phyloP scores from a whole-genome alignment of 2,329 filamentous ascomycete genomes.

The Akanthomyces muscarius region DNA sequence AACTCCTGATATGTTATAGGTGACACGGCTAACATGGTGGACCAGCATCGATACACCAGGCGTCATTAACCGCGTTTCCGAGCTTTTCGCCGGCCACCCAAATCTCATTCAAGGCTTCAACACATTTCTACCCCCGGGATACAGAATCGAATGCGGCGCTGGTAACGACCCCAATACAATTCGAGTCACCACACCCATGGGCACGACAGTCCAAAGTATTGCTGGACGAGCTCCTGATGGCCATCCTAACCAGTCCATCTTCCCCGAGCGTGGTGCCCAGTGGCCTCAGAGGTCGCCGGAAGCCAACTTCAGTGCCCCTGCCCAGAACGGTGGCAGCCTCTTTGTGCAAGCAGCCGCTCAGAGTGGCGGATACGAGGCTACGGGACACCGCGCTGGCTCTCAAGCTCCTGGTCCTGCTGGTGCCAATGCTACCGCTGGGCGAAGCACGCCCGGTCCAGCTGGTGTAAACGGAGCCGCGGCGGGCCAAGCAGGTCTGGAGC shows the following conservation, averaged over 20 bases:
- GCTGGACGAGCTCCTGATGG: slow-evolving; percentile 50
- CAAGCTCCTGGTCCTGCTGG: slow-evolving; percentile 41
- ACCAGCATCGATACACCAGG: slow-evolving; percentile 88
- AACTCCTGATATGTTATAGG: neutral
- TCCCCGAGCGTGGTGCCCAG: slow-evolving; percentile 46
- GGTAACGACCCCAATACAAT: slow-evolving; percentile 95
- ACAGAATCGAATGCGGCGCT: slow-evolving; percentile 92
- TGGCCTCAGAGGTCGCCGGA: slow-evolving; percentile 59
- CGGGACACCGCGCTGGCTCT: slow-evolving; percentile 21
- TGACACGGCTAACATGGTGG: slow-evolving; percentile 26
- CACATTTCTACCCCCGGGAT: slow-evolving; percentile 92
- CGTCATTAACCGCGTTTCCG: slow-evolving; percentile 93
- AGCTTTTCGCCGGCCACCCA: slow-evolving; percentile 91
- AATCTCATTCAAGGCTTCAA: slow-evolving; percentile 97
- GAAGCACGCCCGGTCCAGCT: slow-evolving; percentile 52
- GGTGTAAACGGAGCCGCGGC: slow-evolving; percentile 58
- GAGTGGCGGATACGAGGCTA: slow-evolving; percentile 31
- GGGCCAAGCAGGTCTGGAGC: slow-evolving; percentile 65
- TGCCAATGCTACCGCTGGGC: slow-evolving; percentile 56
- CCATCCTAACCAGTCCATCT: slow-evolving; percentile 41
- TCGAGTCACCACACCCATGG: slow-evolving; percentile 92
- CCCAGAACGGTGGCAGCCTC: slow-evolving; percentile 45
- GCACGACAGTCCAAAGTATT: slow-evolving; percentile 92
- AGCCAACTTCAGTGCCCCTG: slow-evolving; percentile 56
- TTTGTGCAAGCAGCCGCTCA: slow-evolving; percentile 43